phyloP scores from a whole-genome alignment of 2,329 filamentous ascomycete species.

The Diaporthe ilicicola region DNA sequence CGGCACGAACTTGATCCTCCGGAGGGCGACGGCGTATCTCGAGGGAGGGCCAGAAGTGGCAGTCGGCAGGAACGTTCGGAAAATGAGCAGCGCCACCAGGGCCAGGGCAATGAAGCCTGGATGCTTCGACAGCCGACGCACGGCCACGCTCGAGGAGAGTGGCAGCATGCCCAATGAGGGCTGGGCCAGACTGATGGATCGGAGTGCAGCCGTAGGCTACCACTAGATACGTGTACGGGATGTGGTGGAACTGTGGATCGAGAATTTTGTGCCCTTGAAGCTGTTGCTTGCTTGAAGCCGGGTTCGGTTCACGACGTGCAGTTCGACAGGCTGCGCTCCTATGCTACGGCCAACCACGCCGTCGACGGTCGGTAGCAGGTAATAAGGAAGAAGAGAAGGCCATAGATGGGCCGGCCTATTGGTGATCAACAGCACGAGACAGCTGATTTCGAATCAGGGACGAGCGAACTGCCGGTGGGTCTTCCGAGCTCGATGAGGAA shows the following conservation, averaged over 20 bases:
- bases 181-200: not conserved
- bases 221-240: not conserved
- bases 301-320: not conserved
- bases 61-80: constrained; percentile 10
- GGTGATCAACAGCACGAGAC: not conserved
- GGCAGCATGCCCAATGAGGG: constrained; percentile 9
- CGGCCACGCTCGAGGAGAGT: not conserved
- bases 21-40: constrained; percentile 12
- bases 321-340: not conserved
- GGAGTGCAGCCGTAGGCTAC: not conserved
- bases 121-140: constrained; percentile 14
- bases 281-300: not conserved
- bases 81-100: constrained; percentile 14
- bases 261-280: not conserved
- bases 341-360: not conserved
- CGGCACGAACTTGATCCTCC: constrained; percentile 1
- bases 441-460: constrained; percentile 14
- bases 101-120: constrained; percentile 15
- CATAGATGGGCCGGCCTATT: not conserved
- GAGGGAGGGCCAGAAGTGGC: not conserved
- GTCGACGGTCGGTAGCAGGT: not conserved
- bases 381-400: not conserved
- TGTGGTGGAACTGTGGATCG: not conserved
- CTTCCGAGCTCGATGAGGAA: constrained; percentile 1
- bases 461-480: not conserved